phyloP scores from a whole-genome alignment of 2,329 filamentous ascomycete species.

The Ophiostoma himal-ulmi region DNA sequence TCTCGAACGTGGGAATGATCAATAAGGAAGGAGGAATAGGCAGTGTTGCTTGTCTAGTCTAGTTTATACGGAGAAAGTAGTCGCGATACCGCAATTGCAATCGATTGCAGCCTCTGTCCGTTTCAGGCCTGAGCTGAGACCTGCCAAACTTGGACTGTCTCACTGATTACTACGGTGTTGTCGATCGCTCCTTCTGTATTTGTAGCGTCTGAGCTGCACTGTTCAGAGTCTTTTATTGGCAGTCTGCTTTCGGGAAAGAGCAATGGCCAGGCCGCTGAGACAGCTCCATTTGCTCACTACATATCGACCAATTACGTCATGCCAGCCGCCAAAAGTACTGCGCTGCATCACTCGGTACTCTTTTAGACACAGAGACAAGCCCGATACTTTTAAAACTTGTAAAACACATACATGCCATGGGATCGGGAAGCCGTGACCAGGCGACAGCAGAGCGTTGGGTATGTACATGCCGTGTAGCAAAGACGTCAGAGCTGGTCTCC shows the following conservation, averaged over 20 bases:
- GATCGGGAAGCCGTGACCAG: constrained; percentile 2
- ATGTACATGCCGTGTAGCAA: background rate
- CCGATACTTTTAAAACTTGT: background rate
- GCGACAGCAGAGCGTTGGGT: background rate
- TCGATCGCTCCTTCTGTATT: background rate
- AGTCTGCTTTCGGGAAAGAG: background rate
- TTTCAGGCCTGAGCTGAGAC: background rate
- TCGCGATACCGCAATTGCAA: background rate
- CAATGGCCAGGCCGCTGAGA: background rate
- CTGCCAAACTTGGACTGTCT: background rate
- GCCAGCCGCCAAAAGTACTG: background rate
- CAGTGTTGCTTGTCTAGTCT: background rate
- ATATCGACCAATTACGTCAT: background rate
- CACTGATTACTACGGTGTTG: background rate
- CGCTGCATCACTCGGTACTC: background rate
- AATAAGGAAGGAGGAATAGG: background rate
- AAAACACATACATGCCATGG: constrained; percentile 1
- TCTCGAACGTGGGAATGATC: background rate
- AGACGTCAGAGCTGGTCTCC: background rate
- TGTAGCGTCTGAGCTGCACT: background rate
- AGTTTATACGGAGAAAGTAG: background rate
- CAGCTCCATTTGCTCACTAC: background rate
- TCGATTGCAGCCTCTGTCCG: background rate
- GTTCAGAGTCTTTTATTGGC: background rate
- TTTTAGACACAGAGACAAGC: background rate